phyloP scores from a whole-genome alignment of 805 yeast genomes.

The Kodamaea fukazawae region DNA sequence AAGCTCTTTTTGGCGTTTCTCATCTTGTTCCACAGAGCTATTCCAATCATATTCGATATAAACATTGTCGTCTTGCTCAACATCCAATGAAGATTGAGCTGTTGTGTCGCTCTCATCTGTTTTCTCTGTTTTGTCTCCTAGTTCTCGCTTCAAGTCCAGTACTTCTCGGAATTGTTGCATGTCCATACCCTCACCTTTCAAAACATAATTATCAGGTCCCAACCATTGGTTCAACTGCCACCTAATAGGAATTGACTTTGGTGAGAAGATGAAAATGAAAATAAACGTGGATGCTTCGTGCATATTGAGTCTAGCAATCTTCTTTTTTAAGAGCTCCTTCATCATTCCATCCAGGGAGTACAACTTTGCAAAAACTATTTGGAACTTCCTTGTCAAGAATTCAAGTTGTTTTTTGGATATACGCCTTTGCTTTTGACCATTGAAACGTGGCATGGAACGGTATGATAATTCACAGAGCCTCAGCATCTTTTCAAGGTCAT shows the following conservation, averaged over 20 bases:
- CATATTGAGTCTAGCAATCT: constrained; percentile 12
- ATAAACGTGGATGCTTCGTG: constrained; percentile 23
- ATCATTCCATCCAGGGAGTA: constrained; percentile 10
- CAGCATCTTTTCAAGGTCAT: neutral
- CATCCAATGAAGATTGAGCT: too few relatives aligned
- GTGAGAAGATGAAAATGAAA: constrained; percentile 30
- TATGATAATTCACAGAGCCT: neutral
- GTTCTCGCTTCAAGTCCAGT: too few relatives aligned
- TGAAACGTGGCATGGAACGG: neutral
- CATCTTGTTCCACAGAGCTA: too few relatives aligned
- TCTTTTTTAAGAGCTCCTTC: constrained; percentile 10
- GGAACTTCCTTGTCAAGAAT: constrained; percentile 12
- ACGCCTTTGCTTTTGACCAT: neutral
- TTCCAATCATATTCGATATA: too few relatives aligned
- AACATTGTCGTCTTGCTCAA: too few relatives aligned
- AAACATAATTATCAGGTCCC: constrained; percentile 22
- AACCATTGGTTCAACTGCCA: constrained; percentile 31
- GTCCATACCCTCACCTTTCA: neutral
- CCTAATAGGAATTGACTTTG: constrained; percentile 22
- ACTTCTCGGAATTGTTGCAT: too few relatives aligned
- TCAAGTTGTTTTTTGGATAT: constrained; percentile 17
- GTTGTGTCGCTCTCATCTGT: too few relatives aligned
- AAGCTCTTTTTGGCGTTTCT: too few relatives aligned
- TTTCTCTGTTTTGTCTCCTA: too few relatives aligned
- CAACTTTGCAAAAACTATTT: constrained; percentile 7